Evolutionary conservation across 1,139 yeast genomes (phyloP).

Genomic region (Hyphopichia pseudoburtonii): DNA sequence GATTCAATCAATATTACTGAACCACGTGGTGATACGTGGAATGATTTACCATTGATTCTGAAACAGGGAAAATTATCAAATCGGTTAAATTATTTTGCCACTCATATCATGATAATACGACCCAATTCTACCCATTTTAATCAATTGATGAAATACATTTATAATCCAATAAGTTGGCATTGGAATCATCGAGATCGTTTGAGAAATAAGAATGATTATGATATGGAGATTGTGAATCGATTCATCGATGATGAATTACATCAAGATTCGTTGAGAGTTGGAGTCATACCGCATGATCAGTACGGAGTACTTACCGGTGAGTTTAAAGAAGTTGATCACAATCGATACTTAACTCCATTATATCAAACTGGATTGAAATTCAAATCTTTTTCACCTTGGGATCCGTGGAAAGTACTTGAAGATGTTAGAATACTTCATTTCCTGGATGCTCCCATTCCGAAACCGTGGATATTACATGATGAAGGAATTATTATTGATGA

Average conservation of each 20-base stretch:
- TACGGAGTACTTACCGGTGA: slow-evolving; percentile 54
- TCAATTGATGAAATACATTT: slow-evolving; percentile 27
- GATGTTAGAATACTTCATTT: slow-evolving; percentile 37
- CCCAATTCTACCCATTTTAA: slow-evolving; percentile 33
- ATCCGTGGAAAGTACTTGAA: slow-evolving; percentile 19
- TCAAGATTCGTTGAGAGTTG: slow-evolving; percentile 10
- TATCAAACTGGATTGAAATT: slow-evolving; percentile 11
- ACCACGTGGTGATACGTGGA: no score
- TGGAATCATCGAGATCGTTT: slow-evolving; percentile 20
- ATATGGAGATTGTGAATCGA: slow-evolving; percentile 51
- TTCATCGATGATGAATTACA: slow-evolving; percentile 24
- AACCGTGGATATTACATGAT: slow-evolving; percentile 35
- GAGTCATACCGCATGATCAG: slow-evolving; percentile 44
- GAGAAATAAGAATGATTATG: slow-evolving; percentile 34
- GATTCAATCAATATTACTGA: neutral
- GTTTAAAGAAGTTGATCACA: slow-evolving; percentile 32
- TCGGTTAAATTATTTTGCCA: slow-evolving; percentile 30
- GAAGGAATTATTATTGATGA: neutral
- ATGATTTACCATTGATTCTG: neutral
- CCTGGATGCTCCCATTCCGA: slow-evolving; percentile 48
- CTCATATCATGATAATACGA: slow-evolving; percentile 46
- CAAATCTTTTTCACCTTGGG: slow-evolving; percentile 25
- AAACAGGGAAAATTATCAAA: neutral
- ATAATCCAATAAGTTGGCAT: slow-evolving; percentile 35
- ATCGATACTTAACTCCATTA: slow-evolving; percentile 28